Conservation (phyloP, 345 rosid genomes). For the Laguncularia racemosa region DNA sequence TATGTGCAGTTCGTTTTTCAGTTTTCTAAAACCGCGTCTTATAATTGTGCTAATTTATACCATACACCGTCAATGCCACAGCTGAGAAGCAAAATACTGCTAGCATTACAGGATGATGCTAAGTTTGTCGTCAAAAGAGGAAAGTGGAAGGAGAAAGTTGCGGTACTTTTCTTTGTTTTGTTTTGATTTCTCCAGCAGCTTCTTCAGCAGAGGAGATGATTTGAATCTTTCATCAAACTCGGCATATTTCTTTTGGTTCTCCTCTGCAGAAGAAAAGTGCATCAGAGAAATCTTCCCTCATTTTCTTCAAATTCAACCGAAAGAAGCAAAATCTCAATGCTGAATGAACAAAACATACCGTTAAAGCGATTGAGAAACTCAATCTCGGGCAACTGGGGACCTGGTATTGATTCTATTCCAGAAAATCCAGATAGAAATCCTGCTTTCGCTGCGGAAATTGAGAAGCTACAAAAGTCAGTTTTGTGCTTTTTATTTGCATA, state of each 20-base stretch:
- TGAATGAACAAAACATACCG: slow-evolving; percentile 29
- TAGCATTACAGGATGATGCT: too few relatives aligned
- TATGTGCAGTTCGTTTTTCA: too few relatives aligned
- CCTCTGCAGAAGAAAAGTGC: slow-evolving; percentile 38
- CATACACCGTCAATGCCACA: too few relatives aligned
- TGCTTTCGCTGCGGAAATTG: slow-evolving; percentile 52
- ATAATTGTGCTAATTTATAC: too few relatives aligned
- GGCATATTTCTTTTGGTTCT: slow-evolving; percentile 88
- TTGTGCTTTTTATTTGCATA: too few relatives aligned
- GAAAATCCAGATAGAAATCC: slow-evolving; percentile 74
- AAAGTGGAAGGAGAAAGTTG: not conserved
- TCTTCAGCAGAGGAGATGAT: slow-evolving; percentile 71
- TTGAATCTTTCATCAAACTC: slow-evolving; percentile 75
- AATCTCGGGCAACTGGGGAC: slow-evolving; percentile 70
- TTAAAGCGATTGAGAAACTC: slow-evolving; percentile 72
- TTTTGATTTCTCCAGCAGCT: slow-evolving; percentile 72
- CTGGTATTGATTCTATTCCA: slow-evolving; percentile 90
- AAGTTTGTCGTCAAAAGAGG: not conserved
- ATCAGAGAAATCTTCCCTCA: not conserved
- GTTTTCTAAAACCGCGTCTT: too few relatives aligned
- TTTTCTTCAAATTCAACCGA: not conserved
- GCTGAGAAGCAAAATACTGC: too few relatives aligned
- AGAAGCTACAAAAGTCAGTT: not conserved
- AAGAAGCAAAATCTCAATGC: not conserved
- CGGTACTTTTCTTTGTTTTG: slow-evolving; percentile 73